Evolutionary conservation across 139 green algal genomes (phyloP).

Genomic region (Pleodorina starrii): DNA sequence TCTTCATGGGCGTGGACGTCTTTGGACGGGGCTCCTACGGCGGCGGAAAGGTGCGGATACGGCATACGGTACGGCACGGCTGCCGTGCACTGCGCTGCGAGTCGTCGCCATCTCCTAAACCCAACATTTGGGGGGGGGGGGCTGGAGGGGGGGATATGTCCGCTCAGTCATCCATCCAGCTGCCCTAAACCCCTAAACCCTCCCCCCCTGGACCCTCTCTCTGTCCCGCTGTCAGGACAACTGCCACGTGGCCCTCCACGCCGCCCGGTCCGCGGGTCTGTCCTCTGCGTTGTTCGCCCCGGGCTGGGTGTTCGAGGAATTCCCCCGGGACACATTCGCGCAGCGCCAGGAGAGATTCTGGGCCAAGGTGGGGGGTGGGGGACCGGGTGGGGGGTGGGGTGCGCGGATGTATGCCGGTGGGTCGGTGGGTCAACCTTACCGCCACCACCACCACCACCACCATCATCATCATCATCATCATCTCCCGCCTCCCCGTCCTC

Average conservation of each 20-base stretch:
- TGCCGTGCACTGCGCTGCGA: no score
- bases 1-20: slow-evolving; percentile 89
- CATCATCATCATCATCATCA: no score
- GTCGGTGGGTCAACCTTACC: no score
- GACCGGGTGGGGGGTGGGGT: not conserved
- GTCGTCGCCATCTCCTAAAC: no score
- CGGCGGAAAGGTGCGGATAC: slow-evolving; percentile 70
- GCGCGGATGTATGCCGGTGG: no score
- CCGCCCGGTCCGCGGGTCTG: slow-evolving; percentile 49
- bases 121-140: not conserved
- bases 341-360: slow-evolving; percentile 55
- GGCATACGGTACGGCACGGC: no score
- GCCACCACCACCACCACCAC: no score
- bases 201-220: not conserved
- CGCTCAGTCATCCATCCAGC: not conserved
- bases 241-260: slow-evolving; percentile 49
- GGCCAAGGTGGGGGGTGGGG: slow-evolving; percentile 40
- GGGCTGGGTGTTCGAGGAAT: slow-evolving; percentile 72
- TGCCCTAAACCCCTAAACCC: no score
- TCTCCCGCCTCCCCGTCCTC: no score
- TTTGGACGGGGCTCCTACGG: slow-evolving; percentile 80
- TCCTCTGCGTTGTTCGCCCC: slow-evolving; percentile 75
- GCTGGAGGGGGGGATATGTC: not conserved
- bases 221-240: slow-evolving; percentile 22
- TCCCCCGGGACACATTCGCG: slow-evolving; percentile 41